A percentile compares a stretch with the other conserved stretches of the same genome.
These are phyloP conservation scores for Silene uniflora DNA, from an alignment of 148 eudicot species.

Conservation along the genomic window DNA sequence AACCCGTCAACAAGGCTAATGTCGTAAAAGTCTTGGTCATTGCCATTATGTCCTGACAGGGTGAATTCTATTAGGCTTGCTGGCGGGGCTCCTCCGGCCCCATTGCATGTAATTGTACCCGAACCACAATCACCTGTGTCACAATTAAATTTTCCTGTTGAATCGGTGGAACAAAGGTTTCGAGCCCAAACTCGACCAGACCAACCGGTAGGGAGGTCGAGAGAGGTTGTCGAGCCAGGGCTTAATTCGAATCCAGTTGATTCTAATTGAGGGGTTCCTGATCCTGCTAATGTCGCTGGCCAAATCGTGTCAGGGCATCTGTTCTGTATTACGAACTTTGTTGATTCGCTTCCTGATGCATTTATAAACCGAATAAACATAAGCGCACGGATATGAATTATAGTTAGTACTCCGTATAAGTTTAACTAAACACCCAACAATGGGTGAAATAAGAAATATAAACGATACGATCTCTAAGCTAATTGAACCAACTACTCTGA, in stretches of 20 bases:
- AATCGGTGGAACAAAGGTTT: slow-evolving; percentile 24
- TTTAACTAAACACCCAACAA: too few species aligned
- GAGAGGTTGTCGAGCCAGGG: slow-evolving; percentile 18
- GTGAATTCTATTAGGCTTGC: slow-evolving; percentile 43
- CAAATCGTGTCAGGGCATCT: slow-evolving; percentile 43
- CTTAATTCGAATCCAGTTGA: slow-evolving; percentile 42
- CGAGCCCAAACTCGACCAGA: slow-evolving; percentile 63
- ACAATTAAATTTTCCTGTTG: slow-evolving; percentile 23
- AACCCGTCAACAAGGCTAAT: slow-evolving; percentile 29
- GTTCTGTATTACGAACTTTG: slow-evolving; percentile 34
- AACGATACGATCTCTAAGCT: background rate
- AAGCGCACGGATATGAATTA: too few species aligned
- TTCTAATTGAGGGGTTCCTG: slow-evolving; percentile 23
- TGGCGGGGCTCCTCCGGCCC: slow-evolving; percentile 42
- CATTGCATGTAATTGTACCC: slow-evolving; percentile 35
- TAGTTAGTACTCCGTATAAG: too few species aligned
- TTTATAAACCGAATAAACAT: too few species aligned
- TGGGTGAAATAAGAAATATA: background rate
- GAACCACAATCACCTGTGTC: slow-evolving; percentile 47
- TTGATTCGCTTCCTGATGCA: slow-evolving; percentile 13
- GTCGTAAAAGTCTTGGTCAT: slow-evolving; percentile 39
- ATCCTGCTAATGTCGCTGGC: slow-evolving; percentile 50
- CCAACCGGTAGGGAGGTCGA: slow-evolving; percentile 40
- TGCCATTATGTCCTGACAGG: slow-evolving; percentile 16
- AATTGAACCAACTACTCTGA: background rate